Conservation (phyloP, 331 rosid species). For the Prunus yedoensis region DNA sequence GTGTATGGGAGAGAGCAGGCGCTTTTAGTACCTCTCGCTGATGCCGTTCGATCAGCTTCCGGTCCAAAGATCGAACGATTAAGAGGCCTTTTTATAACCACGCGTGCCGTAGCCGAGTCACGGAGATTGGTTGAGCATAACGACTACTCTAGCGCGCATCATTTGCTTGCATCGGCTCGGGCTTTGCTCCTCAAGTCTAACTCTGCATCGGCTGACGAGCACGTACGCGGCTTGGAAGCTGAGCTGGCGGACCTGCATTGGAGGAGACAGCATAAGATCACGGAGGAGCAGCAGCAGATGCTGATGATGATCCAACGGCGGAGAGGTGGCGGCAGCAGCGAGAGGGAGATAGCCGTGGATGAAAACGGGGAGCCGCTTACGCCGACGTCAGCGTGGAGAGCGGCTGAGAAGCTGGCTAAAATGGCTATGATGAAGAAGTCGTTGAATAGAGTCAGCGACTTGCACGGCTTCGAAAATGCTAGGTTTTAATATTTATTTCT, state of each 20-base stretch:
- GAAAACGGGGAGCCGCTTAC: conserved; percentile 92
- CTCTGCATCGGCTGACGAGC: conserved; percentile 46
- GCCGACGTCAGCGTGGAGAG: conserved; percentile 95
- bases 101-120: conserved; percentile 84
- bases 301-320: conserved; percentile 46
- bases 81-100: conserved; percentile 58
- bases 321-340: conserved; percentile 36
- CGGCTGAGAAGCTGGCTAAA: conserved; percentile 96
- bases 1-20: conserved; percentile 71
- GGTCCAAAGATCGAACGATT: conserved; percentile 44
- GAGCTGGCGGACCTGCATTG: conserved; percentile 84
- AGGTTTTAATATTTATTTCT: conserved; percentile 50
- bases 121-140: conserved; percentile 55
- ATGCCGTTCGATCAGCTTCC: conserved; percentile 33
- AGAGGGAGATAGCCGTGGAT: conserved; percentile 39
- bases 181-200: conserved; percentile 58
- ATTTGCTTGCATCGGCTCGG: conserved; percentile 75
- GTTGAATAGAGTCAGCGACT: conserved; percentile 74
- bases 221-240: conserved; percentile 55
- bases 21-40: conserved; percentile 45
- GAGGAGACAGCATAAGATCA: conserved; percentile 53
- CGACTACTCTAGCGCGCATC: conserved; percentile 70
- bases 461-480: conserved; percentile 98
- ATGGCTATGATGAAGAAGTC: conserved; percentile 87
- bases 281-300: conserved; percentile 33